Evolutionary conservation across 176 grass and related monocot genomes (phyloP), one percentile per base, ranked within the genome.

Genomic region (Panicum miliaceum): DNA sequence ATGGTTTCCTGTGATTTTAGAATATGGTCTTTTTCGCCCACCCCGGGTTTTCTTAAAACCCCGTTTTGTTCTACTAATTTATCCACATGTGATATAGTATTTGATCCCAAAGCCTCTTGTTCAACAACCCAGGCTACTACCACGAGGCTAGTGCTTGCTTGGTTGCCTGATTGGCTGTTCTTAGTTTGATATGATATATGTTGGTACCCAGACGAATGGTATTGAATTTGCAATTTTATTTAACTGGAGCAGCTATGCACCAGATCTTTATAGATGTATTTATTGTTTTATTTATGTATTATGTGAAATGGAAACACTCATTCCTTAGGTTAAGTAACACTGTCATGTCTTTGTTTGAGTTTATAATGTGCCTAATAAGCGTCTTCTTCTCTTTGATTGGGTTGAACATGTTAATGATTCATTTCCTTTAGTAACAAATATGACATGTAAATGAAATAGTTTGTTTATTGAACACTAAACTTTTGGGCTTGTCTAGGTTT

Each of bases 341-440:
- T 81, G 35, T 86, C 8, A 7, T 64, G 59, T 43, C 15, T 79
- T 69, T 78, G 34, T 12, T 12, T 83, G 64, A 83, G 54, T 71
- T 64, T 20, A 77, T 20, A 34, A 26, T 78, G 45, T 63, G 54
- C 46, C 22, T 78, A 54, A 18, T 72, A 72, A 72, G 25, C 34
- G 77, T 12, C 19, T 34, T 34, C 23, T 51, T 68, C 46, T 51
- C 26, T 41, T 48, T 84, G 32, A 37, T 79, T 4, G 56, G 29
- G 45, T 42, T 56, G 56, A 71, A 72, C 12, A 38, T 11, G 25
- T 27, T 65, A 40, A 23, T 15, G 15, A 10, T 20, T 79, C 42
- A 62, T 80, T 22, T 80, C 34, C 34, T 72, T 57, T 71, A 63
- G 68, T 4, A 38, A 74, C 45, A 23, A 73, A 64, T 47, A 43